Evolutionary conservation across 495 filamentous ascomycete genomes (phyloP), one percentile per base, ranked within the genome.

Genomic region (Xylaria curta): DNA sequence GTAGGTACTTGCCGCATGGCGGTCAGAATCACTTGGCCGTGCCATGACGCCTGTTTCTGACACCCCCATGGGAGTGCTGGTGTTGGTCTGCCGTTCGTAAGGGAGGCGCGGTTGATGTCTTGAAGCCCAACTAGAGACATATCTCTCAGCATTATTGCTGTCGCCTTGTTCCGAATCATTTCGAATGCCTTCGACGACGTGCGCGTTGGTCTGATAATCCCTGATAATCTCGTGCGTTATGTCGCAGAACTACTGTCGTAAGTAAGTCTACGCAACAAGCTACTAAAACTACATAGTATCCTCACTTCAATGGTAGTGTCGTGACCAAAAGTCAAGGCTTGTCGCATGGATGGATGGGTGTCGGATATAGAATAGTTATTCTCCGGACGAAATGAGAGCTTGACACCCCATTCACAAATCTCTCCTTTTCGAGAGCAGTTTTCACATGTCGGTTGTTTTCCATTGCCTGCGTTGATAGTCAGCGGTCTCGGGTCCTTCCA

Each of bases 171-270:
- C 59, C 21, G n/a, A 40, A 42, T 24, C 36, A 26, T 42, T 62
- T 62, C 38, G 19, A 62, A 38, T 26, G n/a, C 38, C 19, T 44
- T n/a, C 19, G 40, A 26, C 0, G 36, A 26, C 21, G 26, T 63
- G 24, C 6, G 13, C 7, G 7, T 46, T 13, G 3, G 21, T 17
- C 38, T 46, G 40, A 28, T 63, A 63, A 19, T 63, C 36, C 24
- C 38, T 44, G 60, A 63, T 63, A 21, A 63, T 46, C 38, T 63
- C 38, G 12, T 63, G 38, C 17, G 60, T 63, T 21, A 63, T 63
- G 24, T 63, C 38, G 36, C 28, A 62, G 38, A 62, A 62, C 59
- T 62, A 42, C 17, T 9, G 0, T 62, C 38, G 4, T 8, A 10
- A 42, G n/a, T 42, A 5, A 42, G n/a, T 62, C 44, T 24, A 21